A percentile compares a stretch with the other conserved stretches of the same genome.
These are phyloP conservation scores for Rachicladosporium sp. DNA, from an alignment of 2,329 filamentous ascomycete species.

Conservation along the genomic window DNA sequence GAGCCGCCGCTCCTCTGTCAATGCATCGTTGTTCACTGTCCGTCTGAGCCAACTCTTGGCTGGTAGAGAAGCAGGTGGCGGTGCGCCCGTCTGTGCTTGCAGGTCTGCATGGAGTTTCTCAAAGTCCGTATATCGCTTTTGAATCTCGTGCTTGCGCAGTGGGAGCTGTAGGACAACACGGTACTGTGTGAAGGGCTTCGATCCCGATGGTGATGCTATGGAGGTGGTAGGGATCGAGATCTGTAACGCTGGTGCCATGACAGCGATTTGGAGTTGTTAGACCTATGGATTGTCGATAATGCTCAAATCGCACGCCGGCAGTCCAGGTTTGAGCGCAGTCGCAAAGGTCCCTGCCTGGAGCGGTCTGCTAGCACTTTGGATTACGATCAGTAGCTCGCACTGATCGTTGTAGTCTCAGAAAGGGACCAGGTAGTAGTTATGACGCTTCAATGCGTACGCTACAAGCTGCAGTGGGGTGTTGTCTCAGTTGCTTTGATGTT, in stretches of 20 bases:
- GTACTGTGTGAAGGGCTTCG: constrained; percentile 64
- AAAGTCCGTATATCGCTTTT: constrained; percentile 78
- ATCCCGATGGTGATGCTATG: constrained; percentile 35
- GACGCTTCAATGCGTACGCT: too few species aligned
- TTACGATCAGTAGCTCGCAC: too few species aligned
- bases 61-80: constrained; percentile 58
- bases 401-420: too few species aligned
- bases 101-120: constrained; percentile 52
- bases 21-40: constrained; percentile 55
- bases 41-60: constrained; percentile 66
- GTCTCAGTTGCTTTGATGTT: too few species aligned
- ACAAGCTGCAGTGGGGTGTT: too few species aligned
- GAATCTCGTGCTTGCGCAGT: constrained; percentile 60
- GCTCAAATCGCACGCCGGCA: too few species aligned
- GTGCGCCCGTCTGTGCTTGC: constrained; percentile 43
- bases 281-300: too few species aligned
- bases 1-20: constrained; percentile 57
- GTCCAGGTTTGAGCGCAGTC: too few species aligned
- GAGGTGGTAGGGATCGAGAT: constrained; percentile 38
- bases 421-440: too few species aligned
- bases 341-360: too few species aligned
- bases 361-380: too few species aligned
- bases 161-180: constrained; percentile 67
- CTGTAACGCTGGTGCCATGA: constrained; percentile 33
- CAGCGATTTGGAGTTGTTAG: neutral